A percentile compares a stretch with the other conserved stretches of the same genome.
These are phyloP conservation scores for Ogataea trehalophila DNA, from an alignment of 805 yeast genomes.

Conservation along the genomic window DNA sequence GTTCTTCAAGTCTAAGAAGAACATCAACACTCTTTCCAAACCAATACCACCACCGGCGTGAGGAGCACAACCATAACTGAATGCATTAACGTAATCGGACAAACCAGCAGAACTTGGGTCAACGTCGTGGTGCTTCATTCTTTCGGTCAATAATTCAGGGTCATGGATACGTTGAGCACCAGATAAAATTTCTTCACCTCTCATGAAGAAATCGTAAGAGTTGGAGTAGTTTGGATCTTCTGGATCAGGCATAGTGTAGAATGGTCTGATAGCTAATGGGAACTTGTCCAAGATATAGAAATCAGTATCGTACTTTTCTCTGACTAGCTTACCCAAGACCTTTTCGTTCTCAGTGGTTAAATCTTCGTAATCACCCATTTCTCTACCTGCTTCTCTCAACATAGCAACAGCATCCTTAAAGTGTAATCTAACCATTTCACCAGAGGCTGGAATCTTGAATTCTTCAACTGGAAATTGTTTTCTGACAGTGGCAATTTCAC, in stretches of 20 bases:
- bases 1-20: conserved; percentile 93
- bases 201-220: conserved; percentile 99
- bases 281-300: conserved; percentile 97
- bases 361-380: conserved; percentile 84
- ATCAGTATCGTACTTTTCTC: conserved; percentile 94
- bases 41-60: conserved; percentile 99
- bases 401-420: conserved; percentile 88
- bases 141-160: conserved; percentile 70
- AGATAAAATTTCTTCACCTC: conserved; percentile 98
- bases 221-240: conserved; percentile 89
- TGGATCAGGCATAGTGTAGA: conserved; percentile 98
- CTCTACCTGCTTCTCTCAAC: conserved; percentile 82
- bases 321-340: conserved; percentile 82
- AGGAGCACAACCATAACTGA: conserved; percentile 93
- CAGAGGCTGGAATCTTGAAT: conserved; percentile 88
- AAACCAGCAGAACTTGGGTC: conserved; percentile 79
- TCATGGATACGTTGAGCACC: conserved; percentile 99
- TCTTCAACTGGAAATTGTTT: conserved; percentile 97
- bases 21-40: conserved; percentile 97
- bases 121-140: conserved; percentile 80
- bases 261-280: conserved; percentile 95
- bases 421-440: conserved; percentile 85
- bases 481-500: conserved; percentile 86
- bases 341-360: conserved; percentile 93
- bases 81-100: conserved; percentile 87